A percentile compares a stretch with the other conserved stretches of the same genome.
phyloP scores from a whole-genome alignment of 306 rosid genomes.

The Geum urbanum region DNA sequence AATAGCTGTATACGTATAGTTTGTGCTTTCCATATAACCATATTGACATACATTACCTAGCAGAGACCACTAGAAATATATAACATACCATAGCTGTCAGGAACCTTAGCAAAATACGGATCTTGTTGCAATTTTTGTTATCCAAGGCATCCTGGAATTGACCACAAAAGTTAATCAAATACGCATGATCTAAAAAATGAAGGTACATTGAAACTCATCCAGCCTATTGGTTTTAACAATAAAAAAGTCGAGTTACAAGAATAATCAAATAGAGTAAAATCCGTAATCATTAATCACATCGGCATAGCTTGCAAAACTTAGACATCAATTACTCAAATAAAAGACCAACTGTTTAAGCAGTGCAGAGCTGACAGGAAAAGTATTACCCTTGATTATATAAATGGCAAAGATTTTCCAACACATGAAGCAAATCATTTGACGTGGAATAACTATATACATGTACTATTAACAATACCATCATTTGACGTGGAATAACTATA shows the following conservation, averaged over 20 bases:
- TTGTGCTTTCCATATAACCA: background rate
- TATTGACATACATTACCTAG: background rate
- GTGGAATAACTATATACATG: too few species aligned
- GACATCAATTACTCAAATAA: background rate
- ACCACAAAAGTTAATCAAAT: conserved; percentile 5
- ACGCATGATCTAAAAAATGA: background rate
- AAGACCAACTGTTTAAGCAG: background rate
- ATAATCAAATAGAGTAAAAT: background rate
- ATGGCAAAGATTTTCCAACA: background rate
- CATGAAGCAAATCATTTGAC: too few species aligned
- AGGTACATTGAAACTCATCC: background rate
- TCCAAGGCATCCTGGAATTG: conserved; percentile 67
- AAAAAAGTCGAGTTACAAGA: background rate
- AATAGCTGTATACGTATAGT: background rate
- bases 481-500: too few species aligned
- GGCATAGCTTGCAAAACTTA: background rate
- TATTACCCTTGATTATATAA: background rate
- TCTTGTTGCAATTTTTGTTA: conserved; percentile 64
- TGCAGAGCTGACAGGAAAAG: background rate
- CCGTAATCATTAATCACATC: background rate
- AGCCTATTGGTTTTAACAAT: too few species aligned
- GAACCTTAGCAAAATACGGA: conserved; percentile 80
- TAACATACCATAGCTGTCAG: conserved; percentile 76
- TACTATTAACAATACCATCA: too few species aligned
- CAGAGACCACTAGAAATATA: conserved; percentile 11